Evolutionary conservation across 495 filamentous ascomycete species (phyloP).

Genomic region (Hypoxylon rickii): DNA sequence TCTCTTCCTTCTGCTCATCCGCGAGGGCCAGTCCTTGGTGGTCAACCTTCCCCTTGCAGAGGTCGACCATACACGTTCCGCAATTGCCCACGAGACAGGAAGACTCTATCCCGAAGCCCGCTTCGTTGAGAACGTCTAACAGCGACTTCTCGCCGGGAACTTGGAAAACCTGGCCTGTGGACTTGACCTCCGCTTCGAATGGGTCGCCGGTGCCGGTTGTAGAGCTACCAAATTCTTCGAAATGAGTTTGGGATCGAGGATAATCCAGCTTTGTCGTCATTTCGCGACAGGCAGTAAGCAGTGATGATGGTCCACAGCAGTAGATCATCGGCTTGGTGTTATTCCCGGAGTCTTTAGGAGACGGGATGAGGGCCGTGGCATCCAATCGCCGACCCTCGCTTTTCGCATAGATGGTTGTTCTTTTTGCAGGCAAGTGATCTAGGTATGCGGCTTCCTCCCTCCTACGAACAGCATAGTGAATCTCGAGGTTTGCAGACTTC

Average conservation of each 20-base stretch:
- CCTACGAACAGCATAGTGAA: slow-evolving; percentile 47
- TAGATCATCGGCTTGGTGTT: slow-evolving; percentile 17
- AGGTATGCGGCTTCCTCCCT: slow-evolving; percentile 42
- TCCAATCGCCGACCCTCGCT: slow-evolving; percentile 26
- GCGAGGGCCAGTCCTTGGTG: slow-evolving; percentile 48
- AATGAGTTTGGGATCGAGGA: slow-evolving; percentile 28
- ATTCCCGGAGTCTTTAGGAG: slow-evolving; percentile 7
- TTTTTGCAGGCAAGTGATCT: slow-evolving; percentile 18
- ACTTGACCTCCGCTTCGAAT: slow-evolving; percentile 36
- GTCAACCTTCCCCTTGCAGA: slow-evolving; percentile 47
- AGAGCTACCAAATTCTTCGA: slow-evolving; percentile 36
- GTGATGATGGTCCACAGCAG: slow-evolving; percentile 34
- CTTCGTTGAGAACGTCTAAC: slow-evolving; percentile 46
- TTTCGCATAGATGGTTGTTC: slow-evolving; percentile 34
- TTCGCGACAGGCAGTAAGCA: slow-evolving; percentile 29
- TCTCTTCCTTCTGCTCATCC: slow-evolving; percentile 43
- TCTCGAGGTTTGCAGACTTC: slow-evolving; percentile 36
- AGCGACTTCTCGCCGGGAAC: slow-evolving; percentile 45
- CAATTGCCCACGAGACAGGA: slow-evolving; percentile 55
- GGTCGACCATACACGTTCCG: slow-evolving; percentile 48
- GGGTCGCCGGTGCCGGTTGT: slow-evolving; percentile 36
- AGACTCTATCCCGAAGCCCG: slow-evolving; percentile 48
- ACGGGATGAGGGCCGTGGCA: slow-evolving; percentile 21
- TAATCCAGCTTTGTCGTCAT: slow-evolving; percentile 30
- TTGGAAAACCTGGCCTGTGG: slow-evolving; percentile 38